Conservation (phyloP, 1,139 yeast species). For the Spencermartinsiella ligniputridi region DNA sequence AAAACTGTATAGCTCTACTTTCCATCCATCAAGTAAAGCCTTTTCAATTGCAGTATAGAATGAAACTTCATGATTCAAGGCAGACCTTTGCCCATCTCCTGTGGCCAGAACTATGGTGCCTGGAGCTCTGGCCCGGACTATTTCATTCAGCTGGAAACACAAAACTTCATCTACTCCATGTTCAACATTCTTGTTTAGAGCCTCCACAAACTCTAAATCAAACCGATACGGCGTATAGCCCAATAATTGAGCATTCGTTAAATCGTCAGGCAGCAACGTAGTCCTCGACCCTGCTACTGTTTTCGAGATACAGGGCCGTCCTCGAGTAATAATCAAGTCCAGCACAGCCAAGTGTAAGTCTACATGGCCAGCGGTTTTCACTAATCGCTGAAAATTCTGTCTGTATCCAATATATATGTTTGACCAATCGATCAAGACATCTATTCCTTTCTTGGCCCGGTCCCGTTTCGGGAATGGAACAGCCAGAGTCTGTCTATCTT, state of each 20-base stretch:
- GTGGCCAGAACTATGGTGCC: conserved; percentile 23
- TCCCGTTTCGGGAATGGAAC: conserved; percentile 15
- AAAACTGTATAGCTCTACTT: conserved; percentile 23
- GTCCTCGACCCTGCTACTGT: conserved; percentile 5
- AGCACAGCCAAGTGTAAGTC: background rate
- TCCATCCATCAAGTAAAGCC: conserved; percentile 22
- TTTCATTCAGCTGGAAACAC: conserved; percentile 13
- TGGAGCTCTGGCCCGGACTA: background rate
- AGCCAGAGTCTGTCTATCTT: conserved; percentile 18
- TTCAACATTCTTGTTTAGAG: conserved; percentile 11
- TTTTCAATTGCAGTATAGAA: conserved; percentile 16
- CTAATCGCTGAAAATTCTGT: conserved; percentile 3
- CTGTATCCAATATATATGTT: conserved; percentile 21
- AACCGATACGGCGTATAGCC: conserved; percentile 4
- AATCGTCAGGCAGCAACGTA: background rate
- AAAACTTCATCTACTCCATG: conserved; percentile 24
- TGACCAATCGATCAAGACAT: conserved; percentile 22
- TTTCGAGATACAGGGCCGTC: conserved; percentile 11
- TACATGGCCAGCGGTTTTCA: background rate
- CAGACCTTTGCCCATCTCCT: conserved; percentile 25
- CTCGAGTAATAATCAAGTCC: background rate
- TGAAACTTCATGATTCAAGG: conserved; percentile 13
- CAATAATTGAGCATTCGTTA: background rate
- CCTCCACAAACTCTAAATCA: background rate
- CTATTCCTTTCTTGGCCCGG: conserved; percentile 7